phyloP scores from a whole-genome alignment of 805 yeast species.

The Candida jianshihensis region DNA sequence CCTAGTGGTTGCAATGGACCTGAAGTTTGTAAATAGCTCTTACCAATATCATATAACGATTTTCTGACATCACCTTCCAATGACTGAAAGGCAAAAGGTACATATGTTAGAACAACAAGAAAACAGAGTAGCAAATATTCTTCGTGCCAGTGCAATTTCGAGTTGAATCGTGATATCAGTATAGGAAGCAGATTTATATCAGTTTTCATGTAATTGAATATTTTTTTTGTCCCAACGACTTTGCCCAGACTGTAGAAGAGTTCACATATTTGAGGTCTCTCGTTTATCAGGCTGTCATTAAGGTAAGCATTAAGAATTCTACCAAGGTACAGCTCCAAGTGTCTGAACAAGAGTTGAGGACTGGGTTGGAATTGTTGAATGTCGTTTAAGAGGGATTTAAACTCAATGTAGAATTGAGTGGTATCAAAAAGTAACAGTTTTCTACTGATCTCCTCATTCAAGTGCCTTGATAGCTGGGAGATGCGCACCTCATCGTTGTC shows the following conservation, averaged over 20 bases:
- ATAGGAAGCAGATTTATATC: constrained; percentile 44
- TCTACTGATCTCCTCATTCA: constrained; percentile 4
- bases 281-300: background rate
- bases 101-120: constrained; percentile 62
- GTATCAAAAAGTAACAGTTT: constrained; percentile 4
- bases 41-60: constrained; percentile 30
- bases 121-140: constrained; percentile 53
- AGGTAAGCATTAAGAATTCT: constrained; percentile 25
- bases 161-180: constrained; percentile 24
- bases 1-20: constrained; percentile 34
- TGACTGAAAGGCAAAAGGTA: constrained; percentile 59
- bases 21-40: constrained; percentile 30
- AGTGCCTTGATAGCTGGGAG: constrained; percentile 11
- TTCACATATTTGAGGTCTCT: constrained; percentile 17
- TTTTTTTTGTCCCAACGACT: constrained; percentile 56
- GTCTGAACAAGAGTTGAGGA: constrained; percentile 44
- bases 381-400: constrained; percentile 11
- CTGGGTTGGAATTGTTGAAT: constrained; percentile 47
- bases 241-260: constrained; percentile 53
- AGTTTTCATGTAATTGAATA: constrained; percentile 53
- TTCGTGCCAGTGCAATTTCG: constrained; percentile 35
- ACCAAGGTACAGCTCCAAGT: constrained; percentile 29
- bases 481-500: constrained; percentile 14
- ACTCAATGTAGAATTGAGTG: background rate
- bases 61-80: constrained; percentile 27